Evolutionary conservation across 768 basidiomycete species (phyloP), one percentile per base, ranked within the genome.

Genomic region (Auricularia heimuer): DNA sequence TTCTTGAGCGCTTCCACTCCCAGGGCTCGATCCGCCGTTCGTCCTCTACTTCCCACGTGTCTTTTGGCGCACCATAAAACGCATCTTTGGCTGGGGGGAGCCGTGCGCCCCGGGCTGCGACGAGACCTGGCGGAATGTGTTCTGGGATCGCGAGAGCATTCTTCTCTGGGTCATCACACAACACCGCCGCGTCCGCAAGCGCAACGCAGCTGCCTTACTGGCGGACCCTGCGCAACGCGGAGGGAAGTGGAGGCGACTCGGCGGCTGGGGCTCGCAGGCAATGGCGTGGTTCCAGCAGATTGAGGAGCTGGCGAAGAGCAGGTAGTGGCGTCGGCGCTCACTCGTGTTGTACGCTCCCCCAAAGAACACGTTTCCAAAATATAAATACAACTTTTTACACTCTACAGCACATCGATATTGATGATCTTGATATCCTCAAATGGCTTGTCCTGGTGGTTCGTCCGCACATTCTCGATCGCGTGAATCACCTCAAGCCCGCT

Each of bases 371-470:
- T 42, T 42, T 42, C 39, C 39, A 42, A 14, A 14, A 42, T 42
- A 42, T 42, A 42, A 42, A 42, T 42, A 42, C 39, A 42, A 42
- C 39, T 14, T 42, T 42, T 42, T 42, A 42, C 39, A 42, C 39
- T 47, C 35, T 65, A 67, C 14, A 60, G 44, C 42, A 65, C 65
- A 42, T 65, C 64, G 18, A 92, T 78, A 68, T 90, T 93, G 72
- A 87, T 77, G 67, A 94, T 94, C 75, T 92, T 93, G 76, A 98
- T 92, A 72, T 96, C 94, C 70, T 96, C 94, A 68, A 85, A 92
- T 14, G 94, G 92, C 73, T 93, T 94, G 72, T 95, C 94, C 62
- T 80, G 71, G 75, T 92, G 92, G 78, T 86, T 88, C 12, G 85
- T 85, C 74, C 91, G 91, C 64, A 89, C 90, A 69, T 92, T 94